Percentiles rank a stretch among this genome's conserved stretches.
Evolutionary conservation across 257 asterid genomes (phyloP).

Genomic region (Lycium barbarum): DNA sequence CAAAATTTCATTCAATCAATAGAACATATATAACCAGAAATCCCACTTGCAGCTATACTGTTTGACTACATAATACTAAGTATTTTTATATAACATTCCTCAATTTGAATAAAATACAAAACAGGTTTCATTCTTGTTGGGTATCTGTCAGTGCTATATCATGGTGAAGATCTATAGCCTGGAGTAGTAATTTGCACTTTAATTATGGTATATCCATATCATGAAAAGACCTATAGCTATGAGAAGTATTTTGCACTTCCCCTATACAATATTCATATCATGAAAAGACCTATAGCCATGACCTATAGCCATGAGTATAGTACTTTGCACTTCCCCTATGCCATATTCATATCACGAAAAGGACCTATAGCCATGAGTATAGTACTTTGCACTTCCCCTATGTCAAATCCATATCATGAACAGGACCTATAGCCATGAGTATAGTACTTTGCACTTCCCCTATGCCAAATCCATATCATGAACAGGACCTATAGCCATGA

Average conservation of each 20-base stretch:
- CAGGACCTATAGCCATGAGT: background rate
- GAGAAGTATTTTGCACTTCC: background rate
- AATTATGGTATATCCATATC: background rate
- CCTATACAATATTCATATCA: background rate
- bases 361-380: no score
- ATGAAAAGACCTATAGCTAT: conserved; percentile 4
- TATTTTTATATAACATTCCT: background rate
- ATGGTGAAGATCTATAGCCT: background rate
- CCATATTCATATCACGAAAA: no score
- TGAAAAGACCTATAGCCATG: no score
- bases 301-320: no score
- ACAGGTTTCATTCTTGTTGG: background rate
- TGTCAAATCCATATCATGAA: background rate
- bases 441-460: background rate
- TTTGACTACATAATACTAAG: background rate
- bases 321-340: no score
- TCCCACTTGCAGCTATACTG: background rate
- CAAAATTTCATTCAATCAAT: background rate
- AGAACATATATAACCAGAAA: background rate
- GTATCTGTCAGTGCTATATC: background rate
- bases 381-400: no score
- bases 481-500: conserved; percentile 1
- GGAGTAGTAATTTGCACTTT: background rate
- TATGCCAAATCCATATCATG: background rate
- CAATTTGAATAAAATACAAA: background rate